Evolutionary conservation across 2,329 filamentous ascomycete genomes (phyloP).

Genomic region (Aspergillus brunneoviolaceus): DNA sequence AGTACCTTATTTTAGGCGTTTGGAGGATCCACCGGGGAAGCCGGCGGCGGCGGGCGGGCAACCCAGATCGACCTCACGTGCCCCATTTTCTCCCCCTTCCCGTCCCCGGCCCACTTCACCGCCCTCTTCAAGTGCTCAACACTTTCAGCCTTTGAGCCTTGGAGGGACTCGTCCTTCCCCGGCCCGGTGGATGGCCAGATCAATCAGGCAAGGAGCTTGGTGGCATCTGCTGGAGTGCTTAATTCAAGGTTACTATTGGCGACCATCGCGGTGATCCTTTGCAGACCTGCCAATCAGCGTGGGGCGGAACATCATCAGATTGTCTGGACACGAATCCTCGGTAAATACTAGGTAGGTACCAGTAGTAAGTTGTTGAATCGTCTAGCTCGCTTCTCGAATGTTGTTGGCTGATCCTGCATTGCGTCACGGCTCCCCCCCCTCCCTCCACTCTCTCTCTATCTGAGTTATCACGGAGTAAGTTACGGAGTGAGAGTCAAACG

Average conservation of each 20-base stretch:
- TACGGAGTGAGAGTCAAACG: neutral
- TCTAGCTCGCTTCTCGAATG: constrained; percentile 9
- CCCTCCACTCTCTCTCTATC: neutral
- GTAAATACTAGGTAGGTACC: neutral
- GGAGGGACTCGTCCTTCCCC: constrained; percentile 1
- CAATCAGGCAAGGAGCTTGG: neutral
- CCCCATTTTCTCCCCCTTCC: neutral
- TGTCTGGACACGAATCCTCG: constrained; percentile 4
- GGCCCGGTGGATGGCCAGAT: neutral
- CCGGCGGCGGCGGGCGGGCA: constrained; percentile 2
- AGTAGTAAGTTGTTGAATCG: neutral
- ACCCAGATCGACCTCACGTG: constrained; percentile 20
- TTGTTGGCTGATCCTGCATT: constrained; percentile 4
- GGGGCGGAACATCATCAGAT: neutral
- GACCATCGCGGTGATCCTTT: neutral
- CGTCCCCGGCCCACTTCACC: constrained; percentile 15
- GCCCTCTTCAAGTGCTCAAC: constrained; percentile 17
- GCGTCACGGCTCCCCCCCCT: constrained; percentile 1
- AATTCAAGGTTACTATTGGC: neutral
- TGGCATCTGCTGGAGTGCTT: no score
- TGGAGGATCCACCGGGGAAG: constrained; percentile 8
- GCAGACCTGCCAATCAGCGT: constrained; percentile 3
- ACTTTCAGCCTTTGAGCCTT: constrained; percentile 9
- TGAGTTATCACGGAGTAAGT: neutral
- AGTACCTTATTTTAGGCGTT: constrained; percentile 7